phyloP scores from a whole-genome alignment of 495 filamentous ascomycete species.

The Penicillium nucicola region DNA sequence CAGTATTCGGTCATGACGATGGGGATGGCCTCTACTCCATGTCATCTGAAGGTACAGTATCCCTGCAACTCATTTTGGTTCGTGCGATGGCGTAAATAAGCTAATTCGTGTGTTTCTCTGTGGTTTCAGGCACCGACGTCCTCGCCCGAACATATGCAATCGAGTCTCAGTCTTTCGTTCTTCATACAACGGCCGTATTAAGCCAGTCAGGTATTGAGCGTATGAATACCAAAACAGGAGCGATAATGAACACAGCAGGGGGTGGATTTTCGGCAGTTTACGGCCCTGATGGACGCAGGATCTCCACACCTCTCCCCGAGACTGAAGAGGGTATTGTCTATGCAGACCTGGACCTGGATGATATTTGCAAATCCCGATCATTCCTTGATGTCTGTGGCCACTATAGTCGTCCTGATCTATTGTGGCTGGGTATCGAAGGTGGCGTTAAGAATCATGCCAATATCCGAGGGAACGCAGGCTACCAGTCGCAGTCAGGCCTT shows the following conservation, averaged over 20 bases:
- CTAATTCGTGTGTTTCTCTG: not conserved
- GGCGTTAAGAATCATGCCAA: not conserved
- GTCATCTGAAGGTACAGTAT: not conserved
- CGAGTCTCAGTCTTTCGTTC: conserved; percentile 23
- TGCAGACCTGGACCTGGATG: conserved; percentile 29
- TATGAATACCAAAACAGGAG: conserved; percentile 21
- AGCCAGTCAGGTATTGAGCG: conserved; percentile 17
- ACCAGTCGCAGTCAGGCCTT: too few relatives aligned
- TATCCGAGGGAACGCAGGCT: too few relatives aligned
- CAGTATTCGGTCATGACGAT: conserved; percentile 3
- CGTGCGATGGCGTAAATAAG: not conserved
- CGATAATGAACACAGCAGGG: conserved; percentile 21
- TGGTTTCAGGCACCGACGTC: conserved; percentile 7
- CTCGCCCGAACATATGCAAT: conserved; percentile 21
- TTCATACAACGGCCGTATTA: conserved; percentile 10
- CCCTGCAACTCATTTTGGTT: too few relatives aligned
- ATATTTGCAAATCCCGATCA: conserved; percentile 23
- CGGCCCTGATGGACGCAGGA: conserved; percentile 27
- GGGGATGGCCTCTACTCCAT: not conserved
- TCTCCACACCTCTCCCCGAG: conserved; percentile 15
- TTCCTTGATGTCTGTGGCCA: conserved; percentile 30
- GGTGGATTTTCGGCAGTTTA: conserved; percentile 30
- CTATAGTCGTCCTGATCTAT: conserved; percentile 34
- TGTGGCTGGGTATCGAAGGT: conserved; percentile 23
- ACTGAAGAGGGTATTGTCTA: conserved; percentile 29